phyloP scores from a whole-genome alignment of 1,284 basidiomycete genomes.

The Ganoderma boninense region DNA sequence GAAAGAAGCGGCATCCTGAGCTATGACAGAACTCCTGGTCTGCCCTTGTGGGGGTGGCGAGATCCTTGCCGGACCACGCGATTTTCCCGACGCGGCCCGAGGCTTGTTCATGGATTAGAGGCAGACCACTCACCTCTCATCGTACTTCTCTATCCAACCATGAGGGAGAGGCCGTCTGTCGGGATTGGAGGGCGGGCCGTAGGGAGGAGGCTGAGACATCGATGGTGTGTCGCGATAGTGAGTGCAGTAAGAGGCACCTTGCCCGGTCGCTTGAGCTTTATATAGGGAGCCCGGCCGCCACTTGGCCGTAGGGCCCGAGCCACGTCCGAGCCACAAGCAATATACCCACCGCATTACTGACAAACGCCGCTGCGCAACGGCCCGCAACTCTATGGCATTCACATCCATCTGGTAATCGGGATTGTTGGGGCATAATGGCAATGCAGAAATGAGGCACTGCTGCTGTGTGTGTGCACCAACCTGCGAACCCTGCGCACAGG shows the following conservation, averaged over 20 bases:
- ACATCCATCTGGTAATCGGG: not conserved
- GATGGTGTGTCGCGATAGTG: constrained; percentile 33
- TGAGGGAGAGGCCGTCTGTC: constrained; percentile 69
- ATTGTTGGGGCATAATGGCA: not conserved
- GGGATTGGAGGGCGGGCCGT: constrained; percentile 54
- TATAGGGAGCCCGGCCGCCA: constrained; percentile 33
- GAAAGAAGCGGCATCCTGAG: not conserved
- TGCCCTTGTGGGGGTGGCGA: not conserved
- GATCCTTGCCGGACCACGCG: not conserved
- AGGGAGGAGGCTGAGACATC: constrained; percentile 56
- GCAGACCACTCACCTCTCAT: constrained; percentile 56
- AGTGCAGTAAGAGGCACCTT: constrained; percentile 30
- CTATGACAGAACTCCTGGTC: not conserved
- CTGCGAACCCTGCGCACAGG: constrained; percentile 5
- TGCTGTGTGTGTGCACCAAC: not conserved
- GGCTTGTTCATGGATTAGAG: not conserved
- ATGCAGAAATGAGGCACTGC: not conserved
- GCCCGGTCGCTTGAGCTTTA: constrained; percentile 30
- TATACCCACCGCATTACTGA: constrained; percentile 13
- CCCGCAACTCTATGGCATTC: not conserved
- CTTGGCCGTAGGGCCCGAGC: constrained; percentile 27
- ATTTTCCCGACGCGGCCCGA: not conserved
- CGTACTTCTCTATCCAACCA: constrained; percentile 77
- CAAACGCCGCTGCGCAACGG: constrained; percentile 20
- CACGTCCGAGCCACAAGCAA: constrained; percentile 18